Percentiles rank a stretch among this genome's conserved stretches.
These are phyloP conservation scores for Neurospora sp. DNA, from an alignment of 495 filamentous ascomycete species.

Conservation along the genomic window DNA sequence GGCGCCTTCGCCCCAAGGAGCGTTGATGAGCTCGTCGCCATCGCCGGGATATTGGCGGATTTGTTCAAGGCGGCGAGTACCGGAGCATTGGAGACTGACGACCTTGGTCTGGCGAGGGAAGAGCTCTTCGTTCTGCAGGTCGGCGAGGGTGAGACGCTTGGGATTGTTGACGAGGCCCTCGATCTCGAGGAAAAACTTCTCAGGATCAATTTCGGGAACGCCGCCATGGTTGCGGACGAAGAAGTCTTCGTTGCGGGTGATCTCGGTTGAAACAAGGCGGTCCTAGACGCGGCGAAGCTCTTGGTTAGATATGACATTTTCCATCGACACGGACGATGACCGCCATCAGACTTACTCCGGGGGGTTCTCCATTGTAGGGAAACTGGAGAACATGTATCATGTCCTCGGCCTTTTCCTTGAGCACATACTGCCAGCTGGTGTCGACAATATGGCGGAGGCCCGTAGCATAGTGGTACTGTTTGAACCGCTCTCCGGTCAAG, in stretches of 20 bases:
- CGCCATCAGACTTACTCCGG: slow-evolving; percentile 13
- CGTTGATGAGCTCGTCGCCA: slow-evolving; percentile 59
- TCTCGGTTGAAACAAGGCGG: slow-evolving; percentile 21
- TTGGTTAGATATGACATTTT: not conserved
- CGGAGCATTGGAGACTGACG: slow-evolving; percentile 57
- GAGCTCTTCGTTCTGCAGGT: slow-evolving; percentile 43
- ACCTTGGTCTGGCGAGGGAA: slow-evolving; percentile 47
- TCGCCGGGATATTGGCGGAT: slow-evolving; percentile 53
- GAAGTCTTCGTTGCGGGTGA: slow-evolving; percentile 50
- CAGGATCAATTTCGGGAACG: slow-evolving; percentile 50
- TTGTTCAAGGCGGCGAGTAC: slow-evolving; percentile 60
- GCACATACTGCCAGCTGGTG: slow-evolving; percentile 48
- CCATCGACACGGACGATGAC: not conserved
- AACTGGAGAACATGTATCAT: slow-evolving; percentile 63
- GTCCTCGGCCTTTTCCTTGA: slow-evolving; percentile 50
- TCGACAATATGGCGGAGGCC: slow-evolving; percentile 40
- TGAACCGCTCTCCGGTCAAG: slow-evolving; percentile 51
- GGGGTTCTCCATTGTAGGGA: slow-evolving; percentile 62
- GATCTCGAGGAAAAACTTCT: slow-evolving; percentile 40
- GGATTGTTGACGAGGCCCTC: slow-evolving; percentile 49
- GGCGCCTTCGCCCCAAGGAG: slow-evolving; percentile 57
- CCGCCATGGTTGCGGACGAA: slow-evolving; percentile 60
- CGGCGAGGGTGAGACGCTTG: slow-evolving; percentile 41
- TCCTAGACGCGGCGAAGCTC: slow-evolving; percentile 1
- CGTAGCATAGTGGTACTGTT: slow-evolving; percentile 52